Base-by-base conservation (phyloP, 1,284 basidiomycete species). In the Stygiomarasmius scandens region DNA sequence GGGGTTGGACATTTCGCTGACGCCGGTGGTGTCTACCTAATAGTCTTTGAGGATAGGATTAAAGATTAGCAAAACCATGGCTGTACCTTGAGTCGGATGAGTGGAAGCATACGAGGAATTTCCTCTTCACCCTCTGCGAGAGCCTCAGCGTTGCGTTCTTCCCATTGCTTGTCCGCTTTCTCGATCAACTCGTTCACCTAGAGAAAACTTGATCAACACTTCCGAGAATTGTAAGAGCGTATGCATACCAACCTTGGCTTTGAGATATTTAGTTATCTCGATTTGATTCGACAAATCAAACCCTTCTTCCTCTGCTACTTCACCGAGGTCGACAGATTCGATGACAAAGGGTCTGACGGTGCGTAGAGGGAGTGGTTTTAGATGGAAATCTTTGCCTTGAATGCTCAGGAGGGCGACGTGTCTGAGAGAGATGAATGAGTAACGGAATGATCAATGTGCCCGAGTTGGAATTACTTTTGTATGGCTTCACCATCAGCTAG, bases 291-390 rank as follows among this genome's bases (percentile, higher is more conserved):
- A 82, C 43, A 96, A 73, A 61, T 94, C 86, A 29, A 96, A 76
- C 1, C 83, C 84, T 50, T 89, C 85, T 52, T 88, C 83, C 47
- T 92, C 92, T 0, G 92, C 88, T 9, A 83, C 87, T 34, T 93
- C 90, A 14, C 77, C 77, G 12, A 99, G 77, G 8, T 83, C 74
- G 22, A 98, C 74, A 56, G 96, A 91, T 59, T 94, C 91, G 58
- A 96, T 84, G n/a, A 97, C 90, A 68, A 99, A 98, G 0, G 97
- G 97, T 4, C 97, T 84, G 20, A 98, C 95, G 9, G 93, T 96
- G 52, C 93, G 89, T 51, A 99, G 77, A 1, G 92, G 86, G 34
- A 99, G 84, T 2, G 95, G 92, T 24, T 87, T 87, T 63, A 99
- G 74, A 60, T 92, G 78, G 69, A 94, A 99, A 55, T 95, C 87